Evolutionary conservation across 306 rosid species (phyloP).

Genomic region (Castanea mollissima): DNA sequence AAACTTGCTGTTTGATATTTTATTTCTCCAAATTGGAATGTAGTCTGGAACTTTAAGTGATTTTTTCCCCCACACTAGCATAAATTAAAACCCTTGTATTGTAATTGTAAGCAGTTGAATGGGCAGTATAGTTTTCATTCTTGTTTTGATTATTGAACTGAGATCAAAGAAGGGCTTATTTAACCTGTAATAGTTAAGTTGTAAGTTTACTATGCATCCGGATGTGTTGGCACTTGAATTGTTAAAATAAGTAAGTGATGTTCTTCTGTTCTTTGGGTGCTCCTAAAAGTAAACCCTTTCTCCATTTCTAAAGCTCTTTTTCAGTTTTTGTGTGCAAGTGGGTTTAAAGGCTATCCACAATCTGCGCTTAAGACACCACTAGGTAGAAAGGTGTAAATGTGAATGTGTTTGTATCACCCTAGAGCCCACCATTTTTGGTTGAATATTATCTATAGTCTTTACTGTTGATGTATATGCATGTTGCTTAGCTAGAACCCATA

Average conservation of each 20-base stretch:
- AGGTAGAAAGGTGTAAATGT: background rate
- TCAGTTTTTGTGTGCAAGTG: background rate
- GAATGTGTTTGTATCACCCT: background rate
- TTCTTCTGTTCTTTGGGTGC: background rate
- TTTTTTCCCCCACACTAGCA: background rate
- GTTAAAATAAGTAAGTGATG: background rate
- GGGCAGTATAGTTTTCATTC: background rate
- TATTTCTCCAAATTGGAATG: background rate
- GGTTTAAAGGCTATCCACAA: background rate
- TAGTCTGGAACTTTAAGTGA: background rate
- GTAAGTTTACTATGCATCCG: background rate
- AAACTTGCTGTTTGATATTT: background rate
- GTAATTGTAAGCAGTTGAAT: background rate
- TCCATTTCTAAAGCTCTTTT: background rate
- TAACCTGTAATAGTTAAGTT: background rate
- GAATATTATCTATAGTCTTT: background rate
- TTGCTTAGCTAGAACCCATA: slow-evolving; percentile 26
- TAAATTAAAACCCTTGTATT: background rate
- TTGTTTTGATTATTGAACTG: background rate
- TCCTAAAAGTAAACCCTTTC: background rate
- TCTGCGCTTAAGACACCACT: background rate
- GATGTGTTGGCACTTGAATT: background rate
- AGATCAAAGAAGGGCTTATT: background rate
- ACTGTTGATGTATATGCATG: background rate
- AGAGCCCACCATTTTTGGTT: background rate